Evolutionary conservation across 208 protist genomes (phyloP), one percentile per base, ranked within the genome.

Genomic region (Balamuthia mandrillaris): DNA sequence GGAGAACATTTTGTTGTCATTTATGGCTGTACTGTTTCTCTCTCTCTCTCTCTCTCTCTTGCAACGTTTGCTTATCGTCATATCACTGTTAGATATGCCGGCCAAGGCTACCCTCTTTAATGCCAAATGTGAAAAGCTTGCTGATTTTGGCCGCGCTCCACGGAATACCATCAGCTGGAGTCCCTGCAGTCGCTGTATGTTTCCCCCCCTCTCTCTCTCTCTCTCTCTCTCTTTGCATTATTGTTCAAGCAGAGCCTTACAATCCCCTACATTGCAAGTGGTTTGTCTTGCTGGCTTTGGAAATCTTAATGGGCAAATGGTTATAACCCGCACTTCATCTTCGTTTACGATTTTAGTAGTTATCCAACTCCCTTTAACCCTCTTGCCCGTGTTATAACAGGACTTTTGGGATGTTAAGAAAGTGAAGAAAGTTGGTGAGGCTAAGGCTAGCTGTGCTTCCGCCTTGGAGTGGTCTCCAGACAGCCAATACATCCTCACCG

Each of bases 401-500:
- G 79, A 88, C 47, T 79, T 88, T 47, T 88, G 81, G 74, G 77
- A 88, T 45, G 31, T 83, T 18, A 78, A 79, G 9, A 35, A 39
- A 24, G 82, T 75, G 33, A 54, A 42, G 18, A 84, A 81, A 35
- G 79, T 91, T 29, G 75, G 68, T 18, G 65, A 45, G 16, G 79
- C 66, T 18, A 18, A 81, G 27, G 56, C 88, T 3, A 66, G 88
- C 45, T 89, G 86, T 42, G 79, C 86, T 3, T 58, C 51, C 14
- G 79, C 52, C 6, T 18, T 39, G 35, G 88, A 85, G 16, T 91
- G 88, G 88, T 79, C 81, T 16, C 86, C 88, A 24, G 88, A 91
- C 33, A 88, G 83, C 5, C 18, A 52, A 7, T 86, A 83, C 49
- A 35, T 91, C 31, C n/a, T 88, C 5, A 49, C 56, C 16, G 88